These are phyloP conservation scores for Albifimbria verrucaria DNA, from an alignment of 2,329 filamentous ascomycete genomes.

Conservation along the genomic window DNA sequence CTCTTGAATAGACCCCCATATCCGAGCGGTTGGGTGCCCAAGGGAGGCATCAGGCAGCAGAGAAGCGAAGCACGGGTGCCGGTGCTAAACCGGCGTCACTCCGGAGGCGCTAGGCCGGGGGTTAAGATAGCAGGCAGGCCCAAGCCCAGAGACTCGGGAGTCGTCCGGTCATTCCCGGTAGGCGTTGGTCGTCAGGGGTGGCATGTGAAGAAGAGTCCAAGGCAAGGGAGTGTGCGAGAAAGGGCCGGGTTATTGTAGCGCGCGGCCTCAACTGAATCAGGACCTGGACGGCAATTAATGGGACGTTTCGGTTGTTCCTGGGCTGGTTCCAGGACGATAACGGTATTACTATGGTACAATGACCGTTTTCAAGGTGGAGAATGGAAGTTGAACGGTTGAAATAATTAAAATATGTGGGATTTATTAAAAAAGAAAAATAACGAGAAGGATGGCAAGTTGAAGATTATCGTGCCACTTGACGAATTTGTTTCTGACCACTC, in stretches of 20 bases:
- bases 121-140: neutral
- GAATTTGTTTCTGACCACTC: too few species aligned
- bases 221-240: neutral
- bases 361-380: too few species aligned
- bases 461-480: too few species aligned
- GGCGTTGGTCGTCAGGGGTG: neutral
- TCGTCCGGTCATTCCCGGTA: neutral
- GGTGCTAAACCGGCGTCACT: neutral
- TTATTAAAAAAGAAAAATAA: too few species aligned
- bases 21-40: neutral
- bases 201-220: neutral
- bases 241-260: neutral
- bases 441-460: too few species aligned
- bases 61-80: neutral
- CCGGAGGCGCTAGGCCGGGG: neutral
- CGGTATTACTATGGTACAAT: too few species aligned
- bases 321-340: too few species aligned
- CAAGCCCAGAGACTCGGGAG: neutral
- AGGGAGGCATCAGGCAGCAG: neutral
- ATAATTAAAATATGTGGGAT: too few species aligned
- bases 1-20: neutral
- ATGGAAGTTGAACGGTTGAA: too few species aligned
- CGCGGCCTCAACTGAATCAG: neutral
- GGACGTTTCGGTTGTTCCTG: too few species aligned
- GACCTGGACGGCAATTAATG: neutral